Base-by-base conservation (phyloP, 106 monocot species). In the Dendrobium huoshanense region DNA sequence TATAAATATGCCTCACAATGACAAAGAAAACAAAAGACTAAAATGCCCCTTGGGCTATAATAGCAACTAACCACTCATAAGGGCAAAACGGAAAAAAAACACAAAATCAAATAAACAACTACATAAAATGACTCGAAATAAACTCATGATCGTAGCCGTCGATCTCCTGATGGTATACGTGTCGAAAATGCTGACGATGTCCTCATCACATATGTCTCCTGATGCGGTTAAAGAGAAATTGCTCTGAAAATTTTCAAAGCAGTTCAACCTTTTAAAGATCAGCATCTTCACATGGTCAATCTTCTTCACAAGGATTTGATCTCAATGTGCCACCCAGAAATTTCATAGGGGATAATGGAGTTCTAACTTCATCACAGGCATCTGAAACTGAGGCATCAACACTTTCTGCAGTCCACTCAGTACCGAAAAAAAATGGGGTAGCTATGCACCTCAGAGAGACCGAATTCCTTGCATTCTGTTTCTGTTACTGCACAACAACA, bases 311-410 rank as follows among this genome's bases (percentile, higher is more conserved):
- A 24, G 77, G 79, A 83, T 80, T 90, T 75, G 88, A 88, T 82
- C 68, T 87, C 22, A 87, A 87, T 85, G 75, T 80, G 5, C 77
- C 83, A 13, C 88, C 88, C 24, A 82, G 83, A 49, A 54, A 87
- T 70, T 24, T 77, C 78, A 33, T 44, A 8, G 81, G 47, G 40
- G 86, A 84, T 43, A 79, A 49, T 49, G 47, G 67, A 64, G 78
- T n/a, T 65, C 65, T 77, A 59, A 22, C 84, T 45, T 16, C 79
- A 41, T 82, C 89, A 24, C 90, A 83, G 40, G 65, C 64, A 0
- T 81, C 83, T 22, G 84, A 87, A n/a, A 27, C 70, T 37, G 86
- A 81, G 7, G 92, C 90, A 55, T 85, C 87, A 56, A 95, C 92
- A 33, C 75, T 92, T 16, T 87, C 88, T 67, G 88, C 41, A 55